Percentiles rank a stretch among this genome's conserved stretches.
Conservation (phyloP, 352 stramenopile species). For the Pythium plurisporium region DNA sequence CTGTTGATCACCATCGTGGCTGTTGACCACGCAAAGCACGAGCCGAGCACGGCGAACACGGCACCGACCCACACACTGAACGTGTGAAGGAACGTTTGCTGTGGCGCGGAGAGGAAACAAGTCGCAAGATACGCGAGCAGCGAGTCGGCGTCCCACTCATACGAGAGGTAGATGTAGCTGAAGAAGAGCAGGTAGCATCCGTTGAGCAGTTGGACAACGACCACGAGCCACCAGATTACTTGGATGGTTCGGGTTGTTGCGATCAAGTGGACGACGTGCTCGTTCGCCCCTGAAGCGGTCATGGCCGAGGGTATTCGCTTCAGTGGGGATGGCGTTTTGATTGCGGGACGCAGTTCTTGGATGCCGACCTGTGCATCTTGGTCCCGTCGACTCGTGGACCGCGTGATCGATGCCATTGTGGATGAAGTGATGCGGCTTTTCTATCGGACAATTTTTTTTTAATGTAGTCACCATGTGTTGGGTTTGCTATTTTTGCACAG, state of each 20-base stretch:
- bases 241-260: neutral
- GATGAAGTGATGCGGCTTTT: too few relatives aligned
- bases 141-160: neutral
- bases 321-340: too few relatives aligned
- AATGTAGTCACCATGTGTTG: too few relatives aligned
- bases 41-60: neutral
- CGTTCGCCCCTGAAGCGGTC: too few relatives aligned
- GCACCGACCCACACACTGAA: neutral
- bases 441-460: too few relatives aligned
- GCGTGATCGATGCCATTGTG: too few relatives aligned
- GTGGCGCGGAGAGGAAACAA: neutral
- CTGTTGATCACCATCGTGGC: neutral
- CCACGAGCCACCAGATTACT: constrained; percentile 1
- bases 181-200: neutral
- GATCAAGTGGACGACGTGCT: neutral
- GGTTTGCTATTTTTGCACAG: too few relatives aligned
- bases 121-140: neutral
- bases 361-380: too few relatives aligned
- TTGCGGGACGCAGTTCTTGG: too few relatives aligned
- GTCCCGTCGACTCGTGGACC: too few relatives aligned
- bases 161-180: constrained; percentile 3
- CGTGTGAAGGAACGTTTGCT: neutral
- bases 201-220: constrained; percentile 2
- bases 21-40: neutral
- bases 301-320: too few relatives aligned